Percentiles rank a stretch among this genome's conserved stretches.
Evolutionary conservation across 108 stramenopile species (phyloP).

Genomic region (Cyclostephanos invisitatus): DNA sequence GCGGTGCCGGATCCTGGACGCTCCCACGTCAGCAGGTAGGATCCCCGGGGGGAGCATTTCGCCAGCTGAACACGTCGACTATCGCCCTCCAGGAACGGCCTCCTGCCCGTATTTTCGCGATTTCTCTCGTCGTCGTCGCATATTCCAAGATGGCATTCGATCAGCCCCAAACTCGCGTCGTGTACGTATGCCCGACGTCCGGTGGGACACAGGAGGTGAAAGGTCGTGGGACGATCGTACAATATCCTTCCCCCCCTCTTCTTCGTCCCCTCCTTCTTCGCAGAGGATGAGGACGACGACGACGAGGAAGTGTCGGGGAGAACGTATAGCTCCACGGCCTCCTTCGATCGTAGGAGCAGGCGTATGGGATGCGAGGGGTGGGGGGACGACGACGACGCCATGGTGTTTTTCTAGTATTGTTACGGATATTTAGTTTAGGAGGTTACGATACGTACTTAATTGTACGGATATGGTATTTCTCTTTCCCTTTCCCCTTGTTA

Average conservation of each 20-base stretch:
- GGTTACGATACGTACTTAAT: too few relatives aligned
- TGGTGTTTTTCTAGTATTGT: too few relatives aligned
- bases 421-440: too few relatives aligned
- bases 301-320: conserved; percentile 36
- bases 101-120: not conserved
- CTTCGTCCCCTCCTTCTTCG: not conserved
- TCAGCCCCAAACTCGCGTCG: conserved; percentile 56
- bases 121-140: not conserved
- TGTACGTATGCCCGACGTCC: conserved; percentile 61
- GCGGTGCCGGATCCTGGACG: conserved; percentile 32
- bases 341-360: conserved; percentile 73
- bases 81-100: conserved; percentile 40
- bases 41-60: conserved; percentile 79
- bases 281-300: not conserved
- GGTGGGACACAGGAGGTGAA: conserved; percentile 55
- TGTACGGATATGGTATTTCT: too few relatives aligned
- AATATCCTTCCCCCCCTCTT: conserved; percentile 45
- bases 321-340: conserved; percentile 65
- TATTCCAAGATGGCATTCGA: conserved; percentile 34
- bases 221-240: conserved; percentile 53
- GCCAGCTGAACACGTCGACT: conserved; percentile 65
- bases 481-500: too few relatives aligned
- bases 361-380: conserved; percentile 15
- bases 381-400: not conserved
- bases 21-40: conserved; percentile 88